phyloP scores from a whole-genome alignment of 2,329 filamentous ascomycete genomes.

The Cercospora sojina region DNA sequence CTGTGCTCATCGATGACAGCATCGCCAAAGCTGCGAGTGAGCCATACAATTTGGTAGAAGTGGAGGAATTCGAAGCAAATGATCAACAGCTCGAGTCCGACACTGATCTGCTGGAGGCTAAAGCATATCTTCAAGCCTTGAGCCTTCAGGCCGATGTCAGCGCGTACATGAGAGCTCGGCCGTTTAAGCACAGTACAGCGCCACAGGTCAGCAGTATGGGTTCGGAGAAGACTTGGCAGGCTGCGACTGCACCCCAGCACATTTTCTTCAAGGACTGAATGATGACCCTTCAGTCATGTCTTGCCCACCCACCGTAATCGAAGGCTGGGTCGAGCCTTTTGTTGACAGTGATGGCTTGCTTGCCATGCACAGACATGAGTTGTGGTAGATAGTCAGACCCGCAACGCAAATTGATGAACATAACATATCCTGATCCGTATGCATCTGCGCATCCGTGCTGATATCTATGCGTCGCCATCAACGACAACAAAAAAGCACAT shows the following conservation, averaged over 20 bases:
- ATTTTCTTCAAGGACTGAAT: neutral
- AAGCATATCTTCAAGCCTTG: slow-evolving; percentile 57
- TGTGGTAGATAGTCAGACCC: neutral
- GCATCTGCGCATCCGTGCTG: slow-evolving; percentile 14
- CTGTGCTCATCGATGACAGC: slow-evolving; percentile 85
- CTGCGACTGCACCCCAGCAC: neutral
- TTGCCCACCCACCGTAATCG: neutral
- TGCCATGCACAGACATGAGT: neutral
- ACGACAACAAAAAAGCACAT: neutral
- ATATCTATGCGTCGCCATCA: neutral
- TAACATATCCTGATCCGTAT: slow-evolving; percentile 2
- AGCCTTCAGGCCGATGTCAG: slow-evolving; percentile 56
- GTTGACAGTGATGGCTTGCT: neutral
- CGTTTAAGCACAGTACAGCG: slow-evolving; percentile 15
- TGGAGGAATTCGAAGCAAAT: slow-evolving; percentile 70
- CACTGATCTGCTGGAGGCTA: slow-evolving; percentile 49
- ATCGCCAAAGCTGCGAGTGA: slow-evolving; percentile 76
- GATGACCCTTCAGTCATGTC: neutral
- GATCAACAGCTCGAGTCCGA: slow-evolving; percentile 43
- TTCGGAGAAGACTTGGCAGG: neutral
- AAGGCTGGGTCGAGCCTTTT: neutral
- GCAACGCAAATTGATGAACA: neutral
- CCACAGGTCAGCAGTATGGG: neutral
- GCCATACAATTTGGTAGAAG: slow-evolving; percentile 75
- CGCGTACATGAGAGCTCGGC: slow-evolving; percentile 27